Evolutionary conservation across 352 stramenopile genomes (phyloP).

Genomic region (Plasmopara viticola): DNA sequence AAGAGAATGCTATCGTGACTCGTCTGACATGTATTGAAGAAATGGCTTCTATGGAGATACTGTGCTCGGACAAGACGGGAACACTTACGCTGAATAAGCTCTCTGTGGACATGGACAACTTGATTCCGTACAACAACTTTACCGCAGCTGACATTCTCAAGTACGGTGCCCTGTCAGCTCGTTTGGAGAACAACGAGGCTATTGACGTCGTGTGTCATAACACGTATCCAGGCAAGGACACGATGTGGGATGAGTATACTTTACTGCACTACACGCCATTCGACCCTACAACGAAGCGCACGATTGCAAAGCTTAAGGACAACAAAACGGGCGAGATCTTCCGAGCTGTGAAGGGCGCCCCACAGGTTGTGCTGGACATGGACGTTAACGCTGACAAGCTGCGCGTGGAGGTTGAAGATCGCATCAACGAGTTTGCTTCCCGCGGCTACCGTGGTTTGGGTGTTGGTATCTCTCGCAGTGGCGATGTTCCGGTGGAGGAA

Average conservation of each 20-base stretch:
- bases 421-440: slow-evolving; percentile 78
- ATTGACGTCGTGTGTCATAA: slow-evolving; percentile 72
- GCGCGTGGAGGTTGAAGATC: slow-evolving; percentile 57
- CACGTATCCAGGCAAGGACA: slow-evolving; percentile 76
- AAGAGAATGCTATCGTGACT: slow-evolving; percentile 91
- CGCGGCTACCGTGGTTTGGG: slow-evolving; percentile 63
- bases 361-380: slow-evolving; percentile 88
- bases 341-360: slow-evolving; percentile 89
- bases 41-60: slow-evolving; percentile 88
- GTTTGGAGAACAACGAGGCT: slow-evolving; percentile 71
- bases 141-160: slow-evolving; percentile 51
- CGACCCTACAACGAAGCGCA: slow-evolving; percentile 86
- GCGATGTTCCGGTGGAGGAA: slow-evolving; percentile 63
- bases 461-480: slow-evolving; percentile 50
- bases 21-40: slow-evolving; percentile 90
- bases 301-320: slow-evolving; percentile 85
- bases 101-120: slow-evolving; percentile 87
- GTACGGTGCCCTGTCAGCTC: slow-evolving; percentile 49
- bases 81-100: slow-evolving; percentile 95
- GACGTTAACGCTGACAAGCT: slow-evolving; percentile 51
- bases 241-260: slow-evolving; percentile 69
- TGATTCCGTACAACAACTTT: slow-evolving; percentile 73
- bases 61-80: slow-evolving; percentile 94
- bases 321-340: slow-evolving; percentile 80
- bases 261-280: slow-evolving; percentile 79